Evolutionary conservation across 495 filamentous ascomycete genomes (phyloP).

Genomic region (Hyphodiscus hymeniophilus): DNA sequence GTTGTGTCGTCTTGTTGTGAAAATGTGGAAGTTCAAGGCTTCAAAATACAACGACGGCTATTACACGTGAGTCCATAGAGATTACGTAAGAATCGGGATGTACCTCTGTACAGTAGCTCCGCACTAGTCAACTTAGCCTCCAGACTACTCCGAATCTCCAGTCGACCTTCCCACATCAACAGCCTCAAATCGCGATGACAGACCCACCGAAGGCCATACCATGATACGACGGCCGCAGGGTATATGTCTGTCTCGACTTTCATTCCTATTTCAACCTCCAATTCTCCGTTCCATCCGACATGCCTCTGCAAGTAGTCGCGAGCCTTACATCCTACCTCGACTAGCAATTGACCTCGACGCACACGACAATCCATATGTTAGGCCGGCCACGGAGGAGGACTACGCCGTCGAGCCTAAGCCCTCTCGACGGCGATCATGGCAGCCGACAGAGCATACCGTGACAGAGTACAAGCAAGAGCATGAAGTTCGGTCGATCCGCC

Average conservation of each 20-base stretch:
- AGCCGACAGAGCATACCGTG: neutral
- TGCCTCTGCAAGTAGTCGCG: neutral
- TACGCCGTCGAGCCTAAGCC: neutral
- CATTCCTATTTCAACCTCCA: neutral
- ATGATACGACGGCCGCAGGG: conserved; percentile 8
- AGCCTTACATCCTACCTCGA: conserved; percentile 15
- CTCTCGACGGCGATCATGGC: neutral
- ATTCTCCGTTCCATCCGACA: conserved; percentile 1
- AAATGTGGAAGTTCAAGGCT: neutral
- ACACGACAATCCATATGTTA: conserved; percentile 11
- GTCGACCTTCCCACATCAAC: neutral
- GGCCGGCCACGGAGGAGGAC: neutral
- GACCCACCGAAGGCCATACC: neutral
- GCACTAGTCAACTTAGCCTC: neutral
- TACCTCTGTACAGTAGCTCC: too few species aligned
- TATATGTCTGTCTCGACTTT: conserved; percentile 8
- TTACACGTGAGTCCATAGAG: too few species aligned
- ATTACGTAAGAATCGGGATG: neutral
- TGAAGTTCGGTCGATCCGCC: neutral
- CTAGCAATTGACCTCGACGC: conserved; percentile 22
- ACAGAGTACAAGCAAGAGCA: neutral
- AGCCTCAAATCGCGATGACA: neutral
- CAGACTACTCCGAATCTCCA: neutral
- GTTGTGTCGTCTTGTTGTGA: conserved; percentile 2
- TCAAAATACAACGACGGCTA: too few species aligned